These are phyloP conservation scores for Rhizopus sp. DNA, from an alignment of 371 early-diverging fungal species.

Conservation along the genomic window DNA sequence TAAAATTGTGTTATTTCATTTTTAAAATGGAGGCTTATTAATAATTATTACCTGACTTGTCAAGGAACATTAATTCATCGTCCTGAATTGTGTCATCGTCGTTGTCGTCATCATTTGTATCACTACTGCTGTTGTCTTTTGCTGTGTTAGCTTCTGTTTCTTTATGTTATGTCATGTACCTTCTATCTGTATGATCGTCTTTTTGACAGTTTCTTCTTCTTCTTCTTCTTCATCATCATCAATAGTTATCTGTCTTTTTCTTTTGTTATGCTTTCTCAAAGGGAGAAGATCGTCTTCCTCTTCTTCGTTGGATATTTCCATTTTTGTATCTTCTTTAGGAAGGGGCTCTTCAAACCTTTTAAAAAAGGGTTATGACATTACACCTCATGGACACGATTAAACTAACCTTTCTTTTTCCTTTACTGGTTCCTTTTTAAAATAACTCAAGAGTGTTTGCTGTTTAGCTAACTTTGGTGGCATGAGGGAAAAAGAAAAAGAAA, in stretches of 20 bases:
- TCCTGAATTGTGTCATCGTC: neutral
- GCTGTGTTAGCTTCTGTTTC: neutral
- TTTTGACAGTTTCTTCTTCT: neutral
- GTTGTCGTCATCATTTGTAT: neutral
- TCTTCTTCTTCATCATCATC: constrained; percentile 3
- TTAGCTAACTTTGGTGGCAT: neutral
- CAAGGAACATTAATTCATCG: constrained; percentile 15
- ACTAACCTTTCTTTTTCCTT: neutral
- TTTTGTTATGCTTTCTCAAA: neutral
- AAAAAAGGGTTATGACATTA: no score
- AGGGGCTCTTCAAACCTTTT: no score
- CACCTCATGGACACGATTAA: neutral
- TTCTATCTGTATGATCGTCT: neutral
- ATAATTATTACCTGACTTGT: constrained; percentile 17
- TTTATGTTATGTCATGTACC: neutral
- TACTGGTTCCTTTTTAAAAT: neutral
- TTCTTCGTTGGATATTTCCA: neutral
- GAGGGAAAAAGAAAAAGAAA: neutral
- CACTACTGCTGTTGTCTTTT: constrained; percentile 1
- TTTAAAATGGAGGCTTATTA: neutral
- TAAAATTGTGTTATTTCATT: constrained; percentile 3
- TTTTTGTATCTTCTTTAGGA: neutral
- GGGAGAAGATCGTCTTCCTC: constrained; percentile 1
- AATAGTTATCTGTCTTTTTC: constrained; percentile 7
- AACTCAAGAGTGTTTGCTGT: constrained; percentile 1